Percentiles rank a stretch among this genome's conserved stretches.
These are phyloP conservation scores for Cordyceps tenuipes DNA, from an alignment of 2,329 filamentous ascomycete genomes.

Conservation along the genomic window DNA sequence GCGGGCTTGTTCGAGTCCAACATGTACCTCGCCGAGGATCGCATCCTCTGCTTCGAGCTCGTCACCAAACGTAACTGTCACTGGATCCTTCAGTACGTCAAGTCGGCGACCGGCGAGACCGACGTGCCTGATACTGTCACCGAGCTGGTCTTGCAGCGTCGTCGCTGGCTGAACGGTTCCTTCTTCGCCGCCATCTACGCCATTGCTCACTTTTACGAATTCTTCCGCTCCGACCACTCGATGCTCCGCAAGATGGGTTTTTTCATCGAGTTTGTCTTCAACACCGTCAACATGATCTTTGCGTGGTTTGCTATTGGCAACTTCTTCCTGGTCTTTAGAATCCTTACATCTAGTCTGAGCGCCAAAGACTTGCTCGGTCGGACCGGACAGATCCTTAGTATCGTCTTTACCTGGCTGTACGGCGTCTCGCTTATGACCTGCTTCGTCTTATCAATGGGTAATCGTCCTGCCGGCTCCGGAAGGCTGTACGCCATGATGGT, in stretches of 20 bases:
- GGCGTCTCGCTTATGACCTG: slow-evolving; percentile 86
- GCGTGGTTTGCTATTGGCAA: slow-evolving; percentile 98
- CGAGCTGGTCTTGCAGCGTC: slow-evolving; percentile 89
- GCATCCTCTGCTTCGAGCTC: slow-evolving; percentile 97
- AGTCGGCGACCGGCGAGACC: slow-evolving; percentile 92
- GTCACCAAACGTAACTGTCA: slow-evolving; percentile 95
- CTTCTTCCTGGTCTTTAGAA: slow-evolving; percentile 98
- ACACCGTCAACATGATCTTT: slow-evolving; percentile 94
- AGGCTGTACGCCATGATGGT: slow-evolving; percentile 95
- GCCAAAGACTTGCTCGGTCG: slow-evolving; percentile 60
- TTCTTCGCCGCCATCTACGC: slow-evolving; percentile 98
- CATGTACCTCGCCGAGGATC: slow-evolving; percentile 98
- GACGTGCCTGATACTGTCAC: slow-evolving; percentile 92
- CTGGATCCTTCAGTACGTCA: slow-evolving; percentile 97
- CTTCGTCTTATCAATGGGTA: slow-evolving; percentile 90
- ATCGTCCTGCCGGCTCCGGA: slow-evolving; percentile 88
- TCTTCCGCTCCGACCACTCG: slow-evolving; percentile 88
- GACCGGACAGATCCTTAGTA: slow-evolving; percentile 69
- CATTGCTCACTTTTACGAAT: slow-evolving; percentile 89
- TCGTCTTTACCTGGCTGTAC: slow-evolving; percentile 95
- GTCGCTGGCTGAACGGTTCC: slow-evolving; percentile 94
- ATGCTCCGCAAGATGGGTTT: slow-evolving; percentile 82
- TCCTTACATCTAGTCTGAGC: slow-evolving; percentile 81
- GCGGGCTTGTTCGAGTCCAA: slow-evolving; percentile 97
- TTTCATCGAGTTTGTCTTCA: slow-evolving; percentile 87